phyloP scores from a whole-genome alignment of 2,329 filamentous ascomycete species.

The Fusarium continuum region DNA sequence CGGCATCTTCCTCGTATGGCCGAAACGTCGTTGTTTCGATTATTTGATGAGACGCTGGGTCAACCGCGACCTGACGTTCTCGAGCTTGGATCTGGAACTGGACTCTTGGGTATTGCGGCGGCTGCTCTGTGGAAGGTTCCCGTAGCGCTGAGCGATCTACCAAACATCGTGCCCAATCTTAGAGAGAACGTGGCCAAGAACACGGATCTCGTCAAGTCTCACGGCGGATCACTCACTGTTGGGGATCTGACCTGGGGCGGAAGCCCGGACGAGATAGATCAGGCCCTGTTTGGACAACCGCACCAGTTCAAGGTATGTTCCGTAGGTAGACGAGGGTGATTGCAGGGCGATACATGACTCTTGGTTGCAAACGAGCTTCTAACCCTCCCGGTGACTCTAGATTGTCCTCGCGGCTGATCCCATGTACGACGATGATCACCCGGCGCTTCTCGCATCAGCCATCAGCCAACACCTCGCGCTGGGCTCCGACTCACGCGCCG shows the following conservation, averaged over 20 bases:
- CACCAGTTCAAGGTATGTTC: slow-evolving; percentile 62
- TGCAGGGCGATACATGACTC: slow-evolving; percentile 11
- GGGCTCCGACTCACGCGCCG: slow-evolving; percentile 66
- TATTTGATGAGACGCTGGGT: slow-evolving; percentile 52
- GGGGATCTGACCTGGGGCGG: slow-evolving; percentile 80
- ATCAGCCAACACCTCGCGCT: slow-evolving; percentile 73
- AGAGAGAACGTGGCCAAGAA: slow-evolving; percentile 77
- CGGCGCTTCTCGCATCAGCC: slow-evolving; percentile 74
- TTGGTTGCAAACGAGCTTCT: slow-evolving; percentile 19
- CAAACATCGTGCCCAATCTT: slow-evolving; percentile 84
- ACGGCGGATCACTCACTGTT: slow-evolving; percentile 66
- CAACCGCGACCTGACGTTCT: slow-evolving; percentile 58
- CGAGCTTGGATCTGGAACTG: slow-evolving; percentile 90
- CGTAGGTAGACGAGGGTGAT: slow-evolving; percentile 14
- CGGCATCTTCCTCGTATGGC: slow-evolving; percentile 68
- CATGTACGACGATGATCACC: slow-evolving; percentile 87
- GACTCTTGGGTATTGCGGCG: slow-evolving; percentile 87
- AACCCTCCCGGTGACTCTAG: slow-evolving; percentile 47
- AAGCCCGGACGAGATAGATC: slow-evolving; percentile 54
- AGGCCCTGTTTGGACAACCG: slow-evolving; percentile 53
- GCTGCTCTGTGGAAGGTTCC: slow-evolving; percentile 73
- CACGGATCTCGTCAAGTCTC: slow-evolving; percentile 58
- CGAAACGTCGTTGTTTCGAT: slow-evolving; percentile 55
- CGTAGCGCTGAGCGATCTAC: slow-evolving; percentile 83
- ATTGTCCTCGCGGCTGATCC: slow-evolving; percentile 87